A percentile compares a stretch with the other conserved stretches of the same genome.
These are phyloP conservation scores for Hypoxylon subgilvum DNA, from an alignment of 495 filamentous ascomycete genomes.

Conservation along the genomic window DNA sequence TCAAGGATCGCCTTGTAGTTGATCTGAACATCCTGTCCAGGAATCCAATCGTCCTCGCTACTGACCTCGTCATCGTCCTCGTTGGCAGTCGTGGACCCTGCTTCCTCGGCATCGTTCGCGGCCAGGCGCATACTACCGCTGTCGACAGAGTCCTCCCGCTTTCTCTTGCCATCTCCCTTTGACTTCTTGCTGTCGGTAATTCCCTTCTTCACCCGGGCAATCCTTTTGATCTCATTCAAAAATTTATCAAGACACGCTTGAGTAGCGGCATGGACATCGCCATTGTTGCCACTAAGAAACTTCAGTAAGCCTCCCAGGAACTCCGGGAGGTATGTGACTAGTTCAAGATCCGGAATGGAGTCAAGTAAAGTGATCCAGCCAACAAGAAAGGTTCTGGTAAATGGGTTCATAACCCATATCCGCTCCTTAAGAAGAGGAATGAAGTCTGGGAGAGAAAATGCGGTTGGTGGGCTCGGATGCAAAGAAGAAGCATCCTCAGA, in stretches of 20 bases:
- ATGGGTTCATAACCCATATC: constrained; percentile 91
- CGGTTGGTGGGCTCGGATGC: constrained; percentile 71
- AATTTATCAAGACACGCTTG: constrained; percentile 92
- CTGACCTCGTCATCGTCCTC: constrained; percentile 63
- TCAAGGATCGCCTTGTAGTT: constrained; percentile 91
- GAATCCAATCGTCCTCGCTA: constrained; percentile 91
- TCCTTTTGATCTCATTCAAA: constrained; percentile 90
- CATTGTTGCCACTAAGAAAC: constrained; percentile 89
- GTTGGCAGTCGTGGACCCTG: constrained; percentile 65
- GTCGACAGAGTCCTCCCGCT: constrained; percentile 69
- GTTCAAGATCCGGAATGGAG: constrained; percentile 95
- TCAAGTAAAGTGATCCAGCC: constrained; percentile 95
- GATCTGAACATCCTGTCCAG: constrained; percentile 94
- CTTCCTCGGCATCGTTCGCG: constrained; percentile 54
- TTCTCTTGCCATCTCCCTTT: constrained; percentile 68
- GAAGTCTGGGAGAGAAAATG: constrained; percentile 90
- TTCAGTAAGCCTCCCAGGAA: constrained; percentile 89
- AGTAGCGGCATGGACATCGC: constrained; percentile 91
- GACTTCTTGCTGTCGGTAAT: constrained; percentile 84
- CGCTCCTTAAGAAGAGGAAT: constrained; percentile 92
- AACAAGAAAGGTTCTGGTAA: constrained; percentile 92
- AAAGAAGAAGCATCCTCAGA: constrained; percentile 55
- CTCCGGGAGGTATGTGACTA: constrained; percentile 89
- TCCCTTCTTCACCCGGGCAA: constrained; percentile 88
- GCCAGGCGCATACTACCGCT: constrained; percentile 57